phyloP scores from a whole-genome alignment of 2,329 filamentous ascomycete species.

The Pyrenochaeta sp. region DNA sequence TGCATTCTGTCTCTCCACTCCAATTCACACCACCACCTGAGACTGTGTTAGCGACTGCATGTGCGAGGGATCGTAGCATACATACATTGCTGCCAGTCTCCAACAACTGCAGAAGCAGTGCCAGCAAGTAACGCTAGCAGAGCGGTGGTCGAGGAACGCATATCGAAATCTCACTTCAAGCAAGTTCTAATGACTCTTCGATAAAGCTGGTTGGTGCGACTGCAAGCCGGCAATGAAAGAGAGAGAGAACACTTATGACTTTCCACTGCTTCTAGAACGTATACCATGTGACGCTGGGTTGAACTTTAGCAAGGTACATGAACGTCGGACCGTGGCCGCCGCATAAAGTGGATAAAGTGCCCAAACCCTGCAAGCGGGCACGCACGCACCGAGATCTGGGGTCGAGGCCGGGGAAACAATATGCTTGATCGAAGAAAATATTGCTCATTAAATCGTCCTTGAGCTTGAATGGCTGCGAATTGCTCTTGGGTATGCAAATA shows the following conservation, averaged over 20 bases:
- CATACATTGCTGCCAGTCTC: conserved; percentile 48
- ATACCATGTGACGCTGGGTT: conserved; percentile 30
- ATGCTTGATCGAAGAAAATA: conserved; percentile 17
- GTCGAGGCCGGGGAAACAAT: conserved; percentile 8
- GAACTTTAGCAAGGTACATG: conserved; percentile 24
- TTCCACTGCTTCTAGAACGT: conserved; percentile 12
- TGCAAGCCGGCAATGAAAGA: conserved; percentile 1
- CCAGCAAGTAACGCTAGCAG: conserved; percentile 34
- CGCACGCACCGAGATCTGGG: conserved; percentile 9
- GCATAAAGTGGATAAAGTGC: conserved; percentile 32
- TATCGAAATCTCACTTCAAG: conserved; percentile 12
- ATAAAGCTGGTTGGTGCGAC: conserved; percentile 2
- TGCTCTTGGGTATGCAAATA: background rate
- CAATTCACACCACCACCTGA: conserved; percentile 42
- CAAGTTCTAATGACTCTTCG: background rate
- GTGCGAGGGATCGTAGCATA: background rate
- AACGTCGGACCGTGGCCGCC: conserved; percentile 42
- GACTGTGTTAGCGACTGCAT: conserved; percentile 5
- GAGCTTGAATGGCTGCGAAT: conserved; percentile 2
- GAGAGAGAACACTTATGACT: background rate
- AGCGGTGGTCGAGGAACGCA: conserved; percentile 30
- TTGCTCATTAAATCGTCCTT: conserved; percentile 11
- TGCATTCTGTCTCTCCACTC: conserved; percentile 38
- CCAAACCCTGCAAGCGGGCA: conserved; percentile 11
- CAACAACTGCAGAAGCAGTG: conserved; percentile 33